phyloP scores from a whole-genome alignment of 306 rosid genomes.

The Canavalia ensiformis region DNA sequence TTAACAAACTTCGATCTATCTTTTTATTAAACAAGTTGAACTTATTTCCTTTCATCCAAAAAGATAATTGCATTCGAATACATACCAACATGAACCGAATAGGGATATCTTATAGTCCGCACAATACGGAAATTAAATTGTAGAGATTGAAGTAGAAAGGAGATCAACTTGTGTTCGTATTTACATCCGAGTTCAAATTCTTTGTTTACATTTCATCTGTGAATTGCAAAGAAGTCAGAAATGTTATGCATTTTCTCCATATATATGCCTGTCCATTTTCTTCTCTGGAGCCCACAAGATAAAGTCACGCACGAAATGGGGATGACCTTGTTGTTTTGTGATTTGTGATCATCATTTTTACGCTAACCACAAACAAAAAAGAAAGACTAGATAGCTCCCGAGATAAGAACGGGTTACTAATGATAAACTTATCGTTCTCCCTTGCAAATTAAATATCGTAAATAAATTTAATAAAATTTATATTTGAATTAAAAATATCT shows the following conservation, averaged over 20 bases:
- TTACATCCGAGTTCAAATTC: background rate
- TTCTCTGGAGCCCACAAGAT: slow-evolving; percentile 47
- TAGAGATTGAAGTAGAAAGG: background rate
- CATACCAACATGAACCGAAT: background rate
- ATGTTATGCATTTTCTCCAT: background rate
- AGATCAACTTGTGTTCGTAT: background rate
- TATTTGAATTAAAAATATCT: too few species aligned
- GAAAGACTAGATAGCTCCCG: background rate
- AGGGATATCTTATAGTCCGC: background rate
- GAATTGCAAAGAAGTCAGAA: slow-evolving; percentile 18
- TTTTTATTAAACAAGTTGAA: too few species aligned
- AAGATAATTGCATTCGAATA: background rate
- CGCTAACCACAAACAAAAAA: background rate
- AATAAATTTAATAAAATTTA: too few species aligned
- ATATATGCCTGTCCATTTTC: slow-evolving; percentile 20
- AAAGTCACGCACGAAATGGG: slow-evolving; percentile 13
- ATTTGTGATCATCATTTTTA: background rate
- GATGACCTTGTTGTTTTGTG: slow-evolving; percentile 17
- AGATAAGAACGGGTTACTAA: too few species aligned
- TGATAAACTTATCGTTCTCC: too few species aligned
- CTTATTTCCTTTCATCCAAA: too few species aligned
- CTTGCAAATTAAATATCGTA: too few species aligned
- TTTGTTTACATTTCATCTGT: background rate
- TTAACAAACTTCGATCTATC: too few species aligned
- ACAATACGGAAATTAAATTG: background rate